phyloP scores from a whole-genome alignment of 2,329 filamentous ascomycete species.

The Leptodontidium sp. region DNA sequence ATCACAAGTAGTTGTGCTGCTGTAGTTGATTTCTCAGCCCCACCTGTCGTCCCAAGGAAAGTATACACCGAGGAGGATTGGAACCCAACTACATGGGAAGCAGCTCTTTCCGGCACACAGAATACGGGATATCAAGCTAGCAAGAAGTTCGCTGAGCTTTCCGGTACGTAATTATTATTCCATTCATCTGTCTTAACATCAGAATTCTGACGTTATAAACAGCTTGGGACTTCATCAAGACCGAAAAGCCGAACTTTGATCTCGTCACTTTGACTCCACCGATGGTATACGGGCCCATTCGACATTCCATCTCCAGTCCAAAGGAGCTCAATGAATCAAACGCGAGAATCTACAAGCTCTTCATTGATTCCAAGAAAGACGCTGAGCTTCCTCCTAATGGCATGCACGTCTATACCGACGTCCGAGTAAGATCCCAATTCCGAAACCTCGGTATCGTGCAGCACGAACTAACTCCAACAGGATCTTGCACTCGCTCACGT shows the following conservation, averaged over 20 bases:
- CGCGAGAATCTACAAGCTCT: conserved; percentile 58
- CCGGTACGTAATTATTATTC: conserved; percentile 43
- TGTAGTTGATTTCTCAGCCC: conserved; percentile 41
- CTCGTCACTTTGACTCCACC: conserved; percentile 68
- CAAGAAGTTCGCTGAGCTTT: conserved; percentile 72
- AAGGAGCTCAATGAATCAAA: conserved; percentile 76
- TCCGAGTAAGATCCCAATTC: conserved; percentile 26
- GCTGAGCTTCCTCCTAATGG: conserved; percentile 52
- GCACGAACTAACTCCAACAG: conserved; percentile 50
- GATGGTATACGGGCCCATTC: conserved; percentile 67
- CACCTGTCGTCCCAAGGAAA: conserved; percentile 46
- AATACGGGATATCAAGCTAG: conserved; percentile 58
- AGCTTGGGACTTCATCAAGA: conserved; percentile 67
- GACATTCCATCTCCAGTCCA: conserved; percentile 67
- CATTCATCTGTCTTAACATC: not conserved
- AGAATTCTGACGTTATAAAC: conserved; percentile 44
- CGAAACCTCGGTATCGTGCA: too few species aligned
- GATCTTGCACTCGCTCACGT: conserved; percentile 70
- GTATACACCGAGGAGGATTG: conserved; percentile 60
- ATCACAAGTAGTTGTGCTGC: conserved; percentile 53
- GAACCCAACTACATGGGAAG: conserved; percentile 61
- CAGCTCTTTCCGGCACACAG: conserved; percentile 42
- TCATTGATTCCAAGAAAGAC: conserved; percentile 62
- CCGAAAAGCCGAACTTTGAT: conserved; percentile 61
- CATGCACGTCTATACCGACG: conserved; percentile 62